A percentile compares a stretch with the other conserved stretches of the same genome.
phyloP scores from a whole-genome alignment of 306 rosid species.

The Oemleria cerasiformis region DNA sequence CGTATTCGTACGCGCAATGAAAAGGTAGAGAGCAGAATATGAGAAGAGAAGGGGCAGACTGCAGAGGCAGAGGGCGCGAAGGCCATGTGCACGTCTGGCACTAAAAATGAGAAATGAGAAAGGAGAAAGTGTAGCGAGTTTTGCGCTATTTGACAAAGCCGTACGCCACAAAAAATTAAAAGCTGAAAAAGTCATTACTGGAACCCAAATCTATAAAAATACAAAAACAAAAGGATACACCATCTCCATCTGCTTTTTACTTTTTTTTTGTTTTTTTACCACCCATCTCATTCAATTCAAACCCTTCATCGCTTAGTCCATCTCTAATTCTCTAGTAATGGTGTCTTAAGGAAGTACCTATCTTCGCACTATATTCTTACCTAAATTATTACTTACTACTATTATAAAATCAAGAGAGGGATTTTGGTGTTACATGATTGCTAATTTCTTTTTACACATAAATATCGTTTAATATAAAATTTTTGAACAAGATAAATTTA shows the following conservation, averaged over 20 bases:
- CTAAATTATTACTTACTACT: no score
- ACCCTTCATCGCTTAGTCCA: no score
- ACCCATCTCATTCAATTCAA: no score
- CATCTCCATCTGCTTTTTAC: slow-evolving; percentile 6
- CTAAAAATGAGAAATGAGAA: neutral
- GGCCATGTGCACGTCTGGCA: slow-evolving; percentile 47
- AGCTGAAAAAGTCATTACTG: neutral
- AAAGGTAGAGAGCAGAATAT: slow-evolving; percentile 19
- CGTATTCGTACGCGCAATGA: slow-evolving; percentile 43
- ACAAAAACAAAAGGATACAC: neutral
- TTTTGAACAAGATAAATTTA: no score
- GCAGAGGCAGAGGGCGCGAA: neutral
- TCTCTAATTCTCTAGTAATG: no score
- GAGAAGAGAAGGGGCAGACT: neutral
- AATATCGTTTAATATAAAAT: no score
- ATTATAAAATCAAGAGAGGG: no score
- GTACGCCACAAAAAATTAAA: slow-evolving; percentile 13
- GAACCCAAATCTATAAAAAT: slow-evolving; percentile 10
- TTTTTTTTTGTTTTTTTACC: no score
- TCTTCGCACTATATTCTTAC: no score
- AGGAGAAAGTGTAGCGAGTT: slow-evolving; percentile 12
- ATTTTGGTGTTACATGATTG: no score
- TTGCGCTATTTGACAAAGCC: slow-evolving; percentile 24
- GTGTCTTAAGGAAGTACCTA: no score
- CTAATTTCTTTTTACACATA: no score